Evolutionary conservation across 495 filamentous ascomycete species (phyloP).

Genomic region (Penicillium coffeae): DNA sequence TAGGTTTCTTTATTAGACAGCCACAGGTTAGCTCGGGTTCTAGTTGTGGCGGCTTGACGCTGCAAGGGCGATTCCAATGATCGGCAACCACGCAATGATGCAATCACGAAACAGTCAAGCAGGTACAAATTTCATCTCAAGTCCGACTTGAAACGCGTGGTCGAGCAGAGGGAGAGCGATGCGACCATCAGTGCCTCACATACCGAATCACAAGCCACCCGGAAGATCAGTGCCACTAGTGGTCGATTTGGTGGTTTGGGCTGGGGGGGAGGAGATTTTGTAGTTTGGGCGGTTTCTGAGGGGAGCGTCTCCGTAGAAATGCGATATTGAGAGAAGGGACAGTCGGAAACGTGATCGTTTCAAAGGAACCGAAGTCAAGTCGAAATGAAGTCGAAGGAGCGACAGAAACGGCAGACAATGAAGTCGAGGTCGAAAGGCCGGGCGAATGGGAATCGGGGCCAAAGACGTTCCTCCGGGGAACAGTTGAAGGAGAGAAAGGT

Average conservation of each 20-base stretch:
- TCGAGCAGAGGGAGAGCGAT: not conserved
- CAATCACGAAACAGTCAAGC: constrained; percentile 6
- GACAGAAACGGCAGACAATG: not conserved
- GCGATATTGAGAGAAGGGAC: not conserved
- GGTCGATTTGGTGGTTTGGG: not conserved
- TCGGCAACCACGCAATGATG: constrained; percentile 19
- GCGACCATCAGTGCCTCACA: constrained; percentile 9
- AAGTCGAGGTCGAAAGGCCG: not conserved
- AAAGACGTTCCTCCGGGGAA: constrained; percentile 44
- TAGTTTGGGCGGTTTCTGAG: not conserved
- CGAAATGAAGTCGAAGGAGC: not conserved
- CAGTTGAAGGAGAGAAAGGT: constrained; percentile 11
- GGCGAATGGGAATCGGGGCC: constrained; percentile 1
- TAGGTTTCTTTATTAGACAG: constrained; percentile 28
- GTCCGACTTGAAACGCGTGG: constrained; percentile 3
- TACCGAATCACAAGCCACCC: constrained; percentile 17
- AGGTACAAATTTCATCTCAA: constrained; percentile 13
- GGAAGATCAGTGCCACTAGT: constrained; percentile 2
- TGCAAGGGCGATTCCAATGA: constrained; percentile 25
- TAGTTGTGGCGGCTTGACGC: constrained; percentile 6
- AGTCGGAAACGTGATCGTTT: not conserved
- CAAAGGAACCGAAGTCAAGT: not conserved
- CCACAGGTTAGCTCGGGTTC: constrained; percentile 22
- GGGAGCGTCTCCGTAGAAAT: not conserved
- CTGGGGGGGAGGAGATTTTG: not conserved